Base-by-base conservation (phyloP, 2,329 filamentous ascomycete species). In the Pseudogymnoascus sp. region DNA sequence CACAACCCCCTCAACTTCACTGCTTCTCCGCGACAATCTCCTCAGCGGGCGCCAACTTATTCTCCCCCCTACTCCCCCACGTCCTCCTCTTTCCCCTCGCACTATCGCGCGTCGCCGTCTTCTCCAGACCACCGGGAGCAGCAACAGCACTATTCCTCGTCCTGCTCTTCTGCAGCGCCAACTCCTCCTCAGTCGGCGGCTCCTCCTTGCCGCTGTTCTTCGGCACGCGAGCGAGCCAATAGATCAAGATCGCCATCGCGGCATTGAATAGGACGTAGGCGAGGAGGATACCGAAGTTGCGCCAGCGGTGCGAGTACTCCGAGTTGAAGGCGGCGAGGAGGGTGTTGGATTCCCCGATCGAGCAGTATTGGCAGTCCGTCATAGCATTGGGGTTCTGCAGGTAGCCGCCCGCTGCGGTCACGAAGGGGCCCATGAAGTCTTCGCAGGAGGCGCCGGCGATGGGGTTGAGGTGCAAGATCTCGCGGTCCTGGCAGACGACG, bases 401-500 rank as follows among this genome's bases (percentile, higher is more conserved):
- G 58, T 79, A 80, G 0, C 85, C 87, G 1, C 82, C 82, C 0
- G 75, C 71, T 8, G 63, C 67, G 0, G 63, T 39, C 1, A 85
- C 81, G 67, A 82, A 88, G 0, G 67, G 33, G 0, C 64, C 54
- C 66, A 90, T 71, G 69, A 89, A 92, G 10, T 81, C 68, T 0
- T 65, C 69, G 69, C 89, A 92, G 0, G 81, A 88, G 67, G 76
- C 63, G n/a, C 79, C 79, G 1, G 72, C 63, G 0, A 82, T 79
- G 0, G 90, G 86, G 8, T 82, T 72, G 69, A 96, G 87, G n/a
- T 75, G 71, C 21, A 90, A 77, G 63, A 83, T 80, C 72, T 96
- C 92, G 70, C 88, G 89, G 5, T 72, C 65, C 0, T 88, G 83
- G 72, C 92, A 96, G 0, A 71, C 66, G 33, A 93, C 84, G 0